Conservation (phyloP, 2,329 filamentous ascomycete species). For the Aspergillus felis region DNA sequence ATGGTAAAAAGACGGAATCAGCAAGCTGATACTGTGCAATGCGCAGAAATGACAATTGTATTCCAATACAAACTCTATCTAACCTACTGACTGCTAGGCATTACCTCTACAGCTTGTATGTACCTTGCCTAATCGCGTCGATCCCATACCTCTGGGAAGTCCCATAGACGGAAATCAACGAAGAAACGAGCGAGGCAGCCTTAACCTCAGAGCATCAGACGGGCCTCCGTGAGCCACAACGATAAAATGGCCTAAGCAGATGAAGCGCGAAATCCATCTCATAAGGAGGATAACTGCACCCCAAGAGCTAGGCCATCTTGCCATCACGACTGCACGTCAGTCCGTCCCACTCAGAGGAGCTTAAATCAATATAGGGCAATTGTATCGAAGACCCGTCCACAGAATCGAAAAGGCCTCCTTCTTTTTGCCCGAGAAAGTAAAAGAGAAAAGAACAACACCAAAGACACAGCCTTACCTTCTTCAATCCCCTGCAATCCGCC, state of each 20-base stretch:
- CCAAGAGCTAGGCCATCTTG: neutral
- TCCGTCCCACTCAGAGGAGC: neutral
- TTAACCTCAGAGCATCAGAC: slow-evolving; percentile 12
- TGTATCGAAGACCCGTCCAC: slow-evolving; percentile 57
- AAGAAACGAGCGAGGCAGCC: slow-evolving; percentile 21
- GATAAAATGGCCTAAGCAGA: neutral
- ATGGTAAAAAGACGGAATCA: slow-evolving; percentile 12
- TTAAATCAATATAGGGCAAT: slow-evolving; percentile 49
- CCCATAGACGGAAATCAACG: slow-evolving; percentile 12
- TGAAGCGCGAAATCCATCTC: slow-evolving; percentile 34
- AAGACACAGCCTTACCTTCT: slow-evolving; percentile 30
- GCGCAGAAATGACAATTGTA: neutral
- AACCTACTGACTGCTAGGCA: neutral
- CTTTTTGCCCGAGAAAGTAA: slow-evolving; percentile 47
- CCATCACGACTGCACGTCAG: neutral
- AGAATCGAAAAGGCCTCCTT: slow-evolving; percentile 49
- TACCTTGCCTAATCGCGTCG: slow-evolving; percentile 36
- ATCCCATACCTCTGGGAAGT: slow-evolving; percentile 23
- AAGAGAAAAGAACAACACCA: slow-evolving; percentile 1
- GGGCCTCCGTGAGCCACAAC: slow-evolving; percentile 3
- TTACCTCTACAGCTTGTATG: slow-evolving; percentile 18
- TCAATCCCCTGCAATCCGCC: slow-evolving; percentile 56
- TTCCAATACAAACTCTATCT: neutral
- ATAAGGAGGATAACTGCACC: slow-evolving; percentile 32
- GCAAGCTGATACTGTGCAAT: neutral